Percentiles rank a stretch among this genome's conserved stretches.
These are phyloP conservation scores for Verruconis gallopava DNA, from an alignment of 2,329 filamentous ascomycete species.

Conservation along the genomic window DNA sequence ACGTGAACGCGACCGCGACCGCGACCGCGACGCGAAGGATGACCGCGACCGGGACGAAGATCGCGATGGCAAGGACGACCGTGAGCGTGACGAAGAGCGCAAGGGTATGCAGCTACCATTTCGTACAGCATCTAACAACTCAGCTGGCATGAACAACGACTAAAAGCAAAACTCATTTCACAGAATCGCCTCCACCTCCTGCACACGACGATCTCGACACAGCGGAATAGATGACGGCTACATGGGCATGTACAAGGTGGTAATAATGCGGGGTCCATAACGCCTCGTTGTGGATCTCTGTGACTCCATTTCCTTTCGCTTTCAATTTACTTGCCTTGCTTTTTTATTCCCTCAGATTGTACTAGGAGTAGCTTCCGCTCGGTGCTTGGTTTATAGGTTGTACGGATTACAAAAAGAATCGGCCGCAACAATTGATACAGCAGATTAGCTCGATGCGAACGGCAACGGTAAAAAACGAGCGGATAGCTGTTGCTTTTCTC, in stretches of 20 bases:
- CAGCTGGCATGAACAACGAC: constrained; percentile 18
- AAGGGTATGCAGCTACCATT: constrained; percentile 50
- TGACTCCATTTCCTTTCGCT: neutral
- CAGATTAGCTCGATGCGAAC: neutral
- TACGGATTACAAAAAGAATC: neutral
- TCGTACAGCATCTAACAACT: constrained; percentile 10
- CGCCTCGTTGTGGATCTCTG: neutral
- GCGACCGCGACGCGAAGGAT: constrained; percentile 40
- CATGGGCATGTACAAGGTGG: neutral
- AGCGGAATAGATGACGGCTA: constrained; percentile 53
- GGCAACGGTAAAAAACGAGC: neutral
- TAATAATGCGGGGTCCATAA: neutral
- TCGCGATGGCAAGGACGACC: constrained; percentile 62
- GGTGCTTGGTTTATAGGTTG: neutral
- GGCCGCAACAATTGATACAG: too few relatives aligned
- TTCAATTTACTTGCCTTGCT: too few relatives aligned
- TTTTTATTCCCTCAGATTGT: too few relatives aligned
- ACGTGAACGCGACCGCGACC: constrained; percentile 37
- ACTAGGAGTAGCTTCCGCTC: too few relatives aligned
- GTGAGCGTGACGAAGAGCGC: constrained; percentile 55
- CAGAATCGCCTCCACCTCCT: constrained; percentile 65
- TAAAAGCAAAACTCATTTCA: constrained; percentile 26
- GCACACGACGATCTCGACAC: constrained; percentile 92
- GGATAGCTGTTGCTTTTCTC: too few relatives aligned
- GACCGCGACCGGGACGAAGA: constrained; percentile 43